A percentile compares a stretch with the other conserved stretches of the same genome.
Evolutionary conservation across 441 rosid genomes (phyloP).

Genomic region (Populus hybrid): DNA sequence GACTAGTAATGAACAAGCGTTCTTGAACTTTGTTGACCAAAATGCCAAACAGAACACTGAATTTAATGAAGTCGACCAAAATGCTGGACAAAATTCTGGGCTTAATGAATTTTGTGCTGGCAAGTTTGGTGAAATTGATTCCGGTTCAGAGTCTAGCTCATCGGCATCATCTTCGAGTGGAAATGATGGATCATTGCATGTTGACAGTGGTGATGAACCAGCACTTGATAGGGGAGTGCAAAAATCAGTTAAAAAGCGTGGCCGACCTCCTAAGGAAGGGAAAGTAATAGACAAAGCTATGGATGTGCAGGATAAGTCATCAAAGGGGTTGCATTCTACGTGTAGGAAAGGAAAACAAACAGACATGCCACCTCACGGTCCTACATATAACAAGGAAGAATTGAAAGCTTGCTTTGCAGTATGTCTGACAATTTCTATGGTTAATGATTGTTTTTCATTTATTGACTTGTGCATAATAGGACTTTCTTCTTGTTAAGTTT

Average conservation of each 20-base stretch:
- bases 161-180: background rate
- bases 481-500: background rate
- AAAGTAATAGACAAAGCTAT: conserved; percentile 25
- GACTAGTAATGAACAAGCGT: conserved; percentile 24
- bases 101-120: background rate
- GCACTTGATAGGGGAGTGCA: conserved; percentile 13
- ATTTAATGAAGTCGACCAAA: conserved; percentile 11
- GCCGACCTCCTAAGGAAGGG: conserved; percentile 25
- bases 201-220: conserved; percentile 28
- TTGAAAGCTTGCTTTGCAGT: conserved; percentile 45
- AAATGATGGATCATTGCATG: conserved; percentile 21
- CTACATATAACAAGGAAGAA: conserved; percentile 35
- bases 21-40: conserved; percentile 24
- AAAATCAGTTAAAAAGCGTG: conserved; percentile 19
- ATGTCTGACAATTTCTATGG: conserved; percentile 10
- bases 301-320: conserved; percentile 24
- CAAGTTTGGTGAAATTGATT: conserved; percentile 9
- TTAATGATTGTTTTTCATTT: background rate
- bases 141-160: background rate
- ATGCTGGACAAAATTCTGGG: conserved; percentile 11
- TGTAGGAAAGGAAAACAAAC: conserved; percentile 24
- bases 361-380: conserved; percentile 19
- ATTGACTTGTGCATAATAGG: background rate
- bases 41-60: conserved; percentile 13
- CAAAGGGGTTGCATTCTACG: conserved; percentile 28